Base-by-base conservation (phyloP, 129 eudicot species). In the Saussurea involucrata region DNA sequence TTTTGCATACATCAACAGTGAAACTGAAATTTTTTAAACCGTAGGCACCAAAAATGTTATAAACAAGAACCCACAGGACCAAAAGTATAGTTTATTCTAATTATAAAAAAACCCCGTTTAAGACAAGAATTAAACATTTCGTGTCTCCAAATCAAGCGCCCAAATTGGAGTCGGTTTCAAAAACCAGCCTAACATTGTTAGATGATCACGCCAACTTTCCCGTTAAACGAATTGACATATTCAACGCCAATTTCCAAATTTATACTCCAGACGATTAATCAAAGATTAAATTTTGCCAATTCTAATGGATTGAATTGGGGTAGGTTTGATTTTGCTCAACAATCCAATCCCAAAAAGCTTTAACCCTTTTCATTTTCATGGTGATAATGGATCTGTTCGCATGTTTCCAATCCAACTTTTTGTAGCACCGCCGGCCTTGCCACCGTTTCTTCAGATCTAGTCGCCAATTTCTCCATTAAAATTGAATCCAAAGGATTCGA, bases 231-330 rank as follows among this genome's bases (percentile, higher is more conserved):
- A 8, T 33, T 74, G 84, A 80, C 80, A 67, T 6, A 68, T 80
- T 74, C 80, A 74, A 80, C 80, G 5, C 55, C 49, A 42, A 58
- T 40, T 74, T 55, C 80, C 80, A 49, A 81, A 57, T 81, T 69
- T 72, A 81, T 20, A 49, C 80, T 68, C 80, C 6, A 73, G 4
- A 34, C n/a, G 12, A 11, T 72, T 25, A 20, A 55, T 5, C 64
- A 55, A 73, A 34, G n/a, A 18, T 33, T n/a, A 28, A 64, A 28
- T 58, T 58, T 75, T 29, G 18, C 76, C 76, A 75, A 8, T 55
- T 69, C 58, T 55, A 27, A 44, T 80, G 5, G 17, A 42, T 78
- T 70, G 17, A 61, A 29, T 70, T 42, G 65, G 27, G 27, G 65
- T 5, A 55, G 63, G 10, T n/a, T 8, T 53, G 34, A 76, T 24